Evolutionary conservation across 2,329 filamentous ascomycete species (phyloP), one percentile per base, ranked within the genome.

Genomic region (Aspergillus sp.): DNA sequence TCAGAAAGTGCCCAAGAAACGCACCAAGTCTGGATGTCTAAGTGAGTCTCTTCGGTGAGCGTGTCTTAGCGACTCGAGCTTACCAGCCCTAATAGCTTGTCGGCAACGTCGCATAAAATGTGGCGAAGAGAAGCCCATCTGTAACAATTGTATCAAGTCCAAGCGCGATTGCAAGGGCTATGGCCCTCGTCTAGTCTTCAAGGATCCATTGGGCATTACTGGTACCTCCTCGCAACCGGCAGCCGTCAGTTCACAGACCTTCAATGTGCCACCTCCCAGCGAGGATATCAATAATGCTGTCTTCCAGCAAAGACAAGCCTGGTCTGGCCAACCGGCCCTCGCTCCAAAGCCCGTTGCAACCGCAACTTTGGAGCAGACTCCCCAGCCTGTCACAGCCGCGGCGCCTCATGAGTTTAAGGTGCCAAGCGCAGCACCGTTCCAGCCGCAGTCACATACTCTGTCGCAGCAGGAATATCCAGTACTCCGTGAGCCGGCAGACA

Each of bases 21-120:
- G 93, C 69, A 97, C 93, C 55, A 97, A 97, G 79, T 97, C 93
- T 2, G 93, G 93, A 13, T 97, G 93, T 74, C 79, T 97, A 62
- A 97, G 90, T 92, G 84, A 76, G 89, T 64, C 23, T 28, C 30
- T 10, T 49, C 36, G 9, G 17, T 53, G n/a, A 12, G 82, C 53
- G 50, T 49, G 19, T 50, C 13, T n/a, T 15, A n/a, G 17, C 17
- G 12, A 7, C 32, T 49, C 52, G 41, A 25, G 59, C 61, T 66
- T 55, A 63, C 68, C n/a, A 28, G 36, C 12, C 59, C 32, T 36
- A 52, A 58, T 65, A 93, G 91, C 95, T 60, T 99, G 95, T 78
- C 90, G 95, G 65, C 94, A 91, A 78, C 89, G 95, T 56, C 90
- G 95, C 64, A 98, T 99, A 78, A 99, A 98, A 78, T 99, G 95